These are phyloP conservation scores for Dryas octopetala DNA, from an alignment of 306 rosid genomes.

Conservation along the genomic window DNA sequence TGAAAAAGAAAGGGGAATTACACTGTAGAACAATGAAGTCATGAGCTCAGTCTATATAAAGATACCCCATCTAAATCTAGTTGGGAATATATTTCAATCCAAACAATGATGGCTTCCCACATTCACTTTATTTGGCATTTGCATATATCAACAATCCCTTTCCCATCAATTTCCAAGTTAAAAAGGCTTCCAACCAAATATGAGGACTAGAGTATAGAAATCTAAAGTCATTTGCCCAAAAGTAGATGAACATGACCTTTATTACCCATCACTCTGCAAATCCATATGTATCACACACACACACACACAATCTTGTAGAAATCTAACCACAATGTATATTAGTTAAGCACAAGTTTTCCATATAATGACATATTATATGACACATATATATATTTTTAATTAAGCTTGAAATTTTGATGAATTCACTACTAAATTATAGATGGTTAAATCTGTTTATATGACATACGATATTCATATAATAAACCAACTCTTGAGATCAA, in stretches of 20 bases:
- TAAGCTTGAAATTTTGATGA: no score
- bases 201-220: conserved; percentile 37
- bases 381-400: no score
- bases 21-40: conserved; percentile 46
- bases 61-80: conserved; percentile 48
- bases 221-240: conserved; percentile 32
- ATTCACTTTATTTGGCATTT: conserved; percentile 45
- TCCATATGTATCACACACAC: neutral
- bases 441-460: no score
- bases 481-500: no score
- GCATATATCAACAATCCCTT: conserved; percentile 52
- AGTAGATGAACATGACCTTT: conserved; percentile 26
- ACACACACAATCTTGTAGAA: no score
- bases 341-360: neutral
- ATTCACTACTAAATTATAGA: no score
- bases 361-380: no score
- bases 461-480: no score
- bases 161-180: conserved; percentile 68
- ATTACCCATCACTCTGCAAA: neutral
- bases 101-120: conserved; percentile 51
- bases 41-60: conserved; percentile 45
- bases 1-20: conserved; percentile 22
- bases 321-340: neutral
- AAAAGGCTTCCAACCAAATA: conserved; percentile 70
- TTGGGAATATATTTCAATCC: conserved; percentile 62